These are phyloP conservation scores for Erysiphe pulchra DNA, from an alignment of 2,329 filamentous ascomycete genomes.

Conservation along the genomic window DNA sequence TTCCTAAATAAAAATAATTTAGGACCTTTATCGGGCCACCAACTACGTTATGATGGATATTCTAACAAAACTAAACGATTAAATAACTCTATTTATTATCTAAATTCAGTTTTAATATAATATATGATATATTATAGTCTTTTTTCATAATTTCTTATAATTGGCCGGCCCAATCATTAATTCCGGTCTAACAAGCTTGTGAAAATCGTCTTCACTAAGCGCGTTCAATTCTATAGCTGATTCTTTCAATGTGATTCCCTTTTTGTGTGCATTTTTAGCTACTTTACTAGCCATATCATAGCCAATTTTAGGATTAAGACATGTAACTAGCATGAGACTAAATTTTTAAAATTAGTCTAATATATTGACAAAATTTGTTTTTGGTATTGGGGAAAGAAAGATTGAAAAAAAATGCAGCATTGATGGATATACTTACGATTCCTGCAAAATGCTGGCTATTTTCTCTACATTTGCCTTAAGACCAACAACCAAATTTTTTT, in stretches of 20 bases:
- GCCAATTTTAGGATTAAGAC: slow-evolving; percentile 88
- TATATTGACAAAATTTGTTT: no score
- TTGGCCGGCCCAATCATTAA: slow-evolving; percentile 77
- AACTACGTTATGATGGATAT: no score
- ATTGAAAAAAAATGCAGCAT: background rate
- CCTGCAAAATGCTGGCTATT: slow-evolving; percentile 73
- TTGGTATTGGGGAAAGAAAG: background rate
- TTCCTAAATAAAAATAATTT: no score
- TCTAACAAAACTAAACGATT: no score
- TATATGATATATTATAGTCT: no score
- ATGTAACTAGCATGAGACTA: slow-evolving; percentile 93
- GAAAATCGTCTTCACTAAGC: slow-evolving; percentile 70
- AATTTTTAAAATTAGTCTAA: background rate
- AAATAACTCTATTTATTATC: no score
- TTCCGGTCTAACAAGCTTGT: slow-evolving; percentile 70
- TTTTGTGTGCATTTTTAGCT: slow-evolving; percentile 97
- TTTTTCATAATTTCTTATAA: slow-evolving; percentile 13
- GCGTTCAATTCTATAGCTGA: slow-evolving; percentile 84
- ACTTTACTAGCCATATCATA: slow-evolving; percentile 96
- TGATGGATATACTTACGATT: slow-evolving; percentile 38
- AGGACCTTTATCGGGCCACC: no score
- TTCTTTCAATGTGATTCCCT: slow-evolving; percentile 80
- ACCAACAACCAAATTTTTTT: slow-evolving; percentile 73
- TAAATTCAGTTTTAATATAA: no score
- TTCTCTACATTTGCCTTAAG: slow-evolving; percentile 84